Percentiles rank a stretch among this genome's conserved stretches.
These are phyloP conservation scores for Hevea brasiliensis DNA, from an alignment of 345 rosid species.

Conservation along the genomic window DNA sequence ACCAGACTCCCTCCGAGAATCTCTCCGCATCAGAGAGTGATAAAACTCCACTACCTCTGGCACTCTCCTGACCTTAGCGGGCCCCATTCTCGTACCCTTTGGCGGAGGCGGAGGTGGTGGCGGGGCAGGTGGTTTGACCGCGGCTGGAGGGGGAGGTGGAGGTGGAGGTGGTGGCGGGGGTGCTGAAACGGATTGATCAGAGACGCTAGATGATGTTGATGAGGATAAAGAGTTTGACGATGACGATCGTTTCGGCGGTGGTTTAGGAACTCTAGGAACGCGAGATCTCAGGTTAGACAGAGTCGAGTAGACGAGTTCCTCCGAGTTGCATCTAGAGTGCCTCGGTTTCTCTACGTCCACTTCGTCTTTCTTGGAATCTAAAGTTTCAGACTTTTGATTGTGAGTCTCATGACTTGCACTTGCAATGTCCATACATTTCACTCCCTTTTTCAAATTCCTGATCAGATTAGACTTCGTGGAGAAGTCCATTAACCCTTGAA, in stretches of 20 bases:
- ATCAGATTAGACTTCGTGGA: conserved; percentile 52
- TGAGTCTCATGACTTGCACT: conserved; percentile 17
- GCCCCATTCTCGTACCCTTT: conserved; percentile 38
- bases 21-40: conserved; percentile 91
- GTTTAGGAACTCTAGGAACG: conserved; percentile 79
- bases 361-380: conserved; percentile 40
- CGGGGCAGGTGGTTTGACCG: conserved; percentile 30
- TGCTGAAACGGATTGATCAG: conserved; percentile 20
- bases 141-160: conserved; percentile 22
- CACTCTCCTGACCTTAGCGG: conserved; percentile 77
- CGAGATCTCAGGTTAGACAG: conserved; percentile 64
- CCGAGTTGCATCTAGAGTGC: conserved; percentile 64
- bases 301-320: conserved; percentile 62
- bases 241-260: conserved; percentile 71
- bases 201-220: conserved; percentile 6
- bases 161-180: conserved; percentile 7
- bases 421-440: conserved; percentile 27
- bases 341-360: conserved; percentile 44
- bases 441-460: conserved; percentile 48
- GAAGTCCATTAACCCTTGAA: conserved; percentile 62
- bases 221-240: conserved; percentile 29
- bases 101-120: conserved; percentile 83
- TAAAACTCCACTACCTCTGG: conserved; percentile 36
- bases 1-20: conserved; percentile 69
- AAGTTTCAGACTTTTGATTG: conserved; percentile 26